Percentiles rank a stretch among this genome's conserved stretches.
phyloP scores from a whole-genome alignment of 305 asterid genomes.

The Fraxinus albicans region DNA sequence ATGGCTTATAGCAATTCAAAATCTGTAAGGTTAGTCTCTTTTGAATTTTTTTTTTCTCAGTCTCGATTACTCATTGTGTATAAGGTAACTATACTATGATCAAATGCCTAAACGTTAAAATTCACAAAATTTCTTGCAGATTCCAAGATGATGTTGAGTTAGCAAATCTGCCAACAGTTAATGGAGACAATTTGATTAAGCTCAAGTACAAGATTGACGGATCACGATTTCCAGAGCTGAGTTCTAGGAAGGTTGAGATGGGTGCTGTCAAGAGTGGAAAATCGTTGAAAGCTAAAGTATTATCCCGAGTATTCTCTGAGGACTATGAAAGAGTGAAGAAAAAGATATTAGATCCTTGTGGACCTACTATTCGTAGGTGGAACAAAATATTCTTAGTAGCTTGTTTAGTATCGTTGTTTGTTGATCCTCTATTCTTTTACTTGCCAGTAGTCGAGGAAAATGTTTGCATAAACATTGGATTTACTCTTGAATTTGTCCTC shows the following conservation, averaged over 20 bases:
- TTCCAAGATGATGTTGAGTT: slow-evolving; percentile 59
- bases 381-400: slow-evolving; percentile 83
- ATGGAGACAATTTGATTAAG: slow-evolving; percentile 49
- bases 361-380: slow-evolving; percentile 50
- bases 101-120: not conserved
- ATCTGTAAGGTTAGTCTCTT: slow-evolving; percentile 60
- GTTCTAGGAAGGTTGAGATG: slow-evolving; percentile 30
- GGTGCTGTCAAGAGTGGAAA: slow-evolving; percentile 28
- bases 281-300: slow-evolving; percentile 72
- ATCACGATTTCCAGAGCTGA: slow-evolving; percentile 31
- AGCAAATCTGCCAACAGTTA: slow-evolving; percentile 33
- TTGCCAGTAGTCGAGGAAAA: slow-evolving; percentile 53
- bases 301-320: slow-evolving; percentile 89
- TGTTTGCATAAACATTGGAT: slow-evolving; percentile 66
- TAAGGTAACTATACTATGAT: not conserved
- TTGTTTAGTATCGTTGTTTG: slow-evolving; percentile 72
- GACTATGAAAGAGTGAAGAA: slow-evolving; percentile 76
- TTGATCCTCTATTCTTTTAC: slow-evolving; percentile 91
- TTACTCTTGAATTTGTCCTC: slow-evolving; percentile 56
- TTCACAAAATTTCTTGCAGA: slow-evolving; percentile 37
- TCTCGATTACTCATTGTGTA: not conserved
- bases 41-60: not conserved
- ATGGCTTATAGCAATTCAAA: slow-evolving; percentile 62
- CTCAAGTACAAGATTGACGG: slow-evolving; percentile 60
- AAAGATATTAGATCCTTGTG: slow-evolving; percentile 82